These are phyloP conservation scores for Diaporthe citrichinensis DNA, from an alignment of 2,329 filamentous ascomycete species.

Conservation along the genomic window DNA sequence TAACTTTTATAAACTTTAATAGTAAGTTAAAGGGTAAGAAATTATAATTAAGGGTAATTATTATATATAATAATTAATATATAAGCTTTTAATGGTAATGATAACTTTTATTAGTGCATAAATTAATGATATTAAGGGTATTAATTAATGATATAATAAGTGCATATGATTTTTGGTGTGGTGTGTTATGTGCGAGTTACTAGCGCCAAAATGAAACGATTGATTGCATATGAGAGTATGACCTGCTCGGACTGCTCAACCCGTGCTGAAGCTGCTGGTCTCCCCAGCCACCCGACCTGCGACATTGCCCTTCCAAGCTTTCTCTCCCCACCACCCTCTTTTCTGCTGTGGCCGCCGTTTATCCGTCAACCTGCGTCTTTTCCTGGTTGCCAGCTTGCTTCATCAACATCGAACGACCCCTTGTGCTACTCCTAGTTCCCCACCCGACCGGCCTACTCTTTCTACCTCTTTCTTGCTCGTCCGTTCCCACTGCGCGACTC, in stretches of 20 bases:
- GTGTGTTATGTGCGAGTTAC: too few relatives aligned
- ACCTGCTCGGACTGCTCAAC: not conserved
- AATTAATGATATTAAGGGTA: too few relatives aligned
- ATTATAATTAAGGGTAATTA: too few relatives aligned
- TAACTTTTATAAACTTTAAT: too few relatives aligned
- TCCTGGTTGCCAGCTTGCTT: not conserved
- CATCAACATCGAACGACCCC: not conserved
- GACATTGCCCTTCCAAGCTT: conserved; percentile 5
- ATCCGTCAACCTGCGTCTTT: not conserved
- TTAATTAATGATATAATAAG: too few relatives aligned
- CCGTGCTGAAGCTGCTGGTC: not conserved
- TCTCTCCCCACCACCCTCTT: conserved; percentile 23
- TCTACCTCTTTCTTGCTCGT: not conserved
- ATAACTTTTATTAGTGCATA: too few relatives aligned
- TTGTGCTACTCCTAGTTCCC: conserved; percentile 3
- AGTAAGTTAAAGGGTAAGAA: too few relatives aligned
- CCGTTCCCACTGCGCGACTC: conserved; percentile 15
- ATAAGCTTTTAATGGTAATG: too few relatives aligned
- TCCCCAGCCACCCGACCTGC: conserved; percentile 24
- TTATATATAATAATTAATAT: too few relatives aligned
- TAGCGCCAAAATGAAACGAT: too few relatives aligned
- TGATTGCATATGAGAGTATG: too few relatives aligned
- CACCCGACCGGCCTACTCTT: not conserved
- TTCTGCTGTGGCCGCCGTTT: not conserved
- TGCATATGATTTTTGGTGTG: too few relatives aligned